Evolutionary conservation across 805 yeast genomes (phyloP).

Genomic region (Kazachstania viticola): DNA sequence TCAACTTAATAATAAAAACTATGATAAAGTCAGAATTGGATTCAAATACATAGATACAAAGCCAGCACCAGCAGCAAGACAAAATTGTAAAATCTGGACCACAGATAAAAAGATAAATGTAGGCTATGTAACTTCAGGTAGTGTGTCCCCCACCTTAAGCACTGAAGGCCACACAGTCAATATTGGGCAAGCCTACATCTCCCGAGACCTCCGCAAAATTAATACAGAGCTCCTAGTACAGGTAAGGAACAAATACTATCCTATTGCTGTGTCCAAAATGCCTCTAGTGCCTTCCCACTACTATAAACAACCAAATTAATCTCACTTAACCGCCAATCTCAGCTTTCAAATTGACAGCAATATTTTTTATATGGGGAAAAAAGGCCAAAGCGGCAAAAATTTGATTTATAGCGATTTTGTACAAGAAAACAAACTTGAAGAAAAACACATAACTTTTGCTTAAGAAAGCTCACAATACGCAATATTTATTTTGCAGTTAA

Average conservation of each 20-base stretch:
- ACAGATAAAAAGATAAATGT: slow-evolving; percentile 46
- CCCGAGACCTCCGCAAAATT: slow-evolving; percentile 55
- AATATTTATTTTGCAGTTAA: no score
- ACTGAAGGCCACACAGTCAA: slow-evolving; percentile 37
- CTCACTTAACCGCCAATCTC: not conserved
- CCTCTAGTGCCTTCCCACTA: slow-evolving; percentile 76
- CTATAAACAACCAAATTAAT: no score
- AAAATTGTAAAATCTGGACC: slow-evolving; percentile 52
- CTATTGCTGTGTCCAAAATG: slow-evolving; percentile 65
- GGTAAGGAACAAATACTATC: slow-evolving; percentile 73
- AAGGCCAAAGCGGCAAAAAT: no score
- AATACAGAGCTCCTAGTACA: slow-evolving; percentile 66
- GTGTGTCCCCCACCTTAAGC: slow-evolving; percentile 56
- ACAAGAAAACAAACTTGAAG: no score
- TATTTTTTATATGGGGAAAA: no score
- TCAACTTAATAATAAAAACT: slow-evolving; percentile 57
- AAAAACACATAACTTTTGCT: no score
- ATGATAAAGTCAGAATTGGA: slow-evolving; percentile 61
- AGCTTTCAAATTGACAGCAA: not conserved
- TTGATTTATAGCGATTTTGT: no score
- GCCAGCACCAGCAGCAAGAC: slow-evolving; percentile 96
- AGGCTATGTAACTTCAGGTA: slow-evolving; percentile 45
- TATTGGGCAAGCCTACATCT: slow-evolving; percentile 83
- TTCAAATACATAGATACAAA: slow-evolving; percentile 50
- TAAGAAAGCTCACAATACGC: no score